Base-by-base conservation (phyloP, 1,284 basidiomycete genomes). In the Rhodotorula sp. region DNA sequence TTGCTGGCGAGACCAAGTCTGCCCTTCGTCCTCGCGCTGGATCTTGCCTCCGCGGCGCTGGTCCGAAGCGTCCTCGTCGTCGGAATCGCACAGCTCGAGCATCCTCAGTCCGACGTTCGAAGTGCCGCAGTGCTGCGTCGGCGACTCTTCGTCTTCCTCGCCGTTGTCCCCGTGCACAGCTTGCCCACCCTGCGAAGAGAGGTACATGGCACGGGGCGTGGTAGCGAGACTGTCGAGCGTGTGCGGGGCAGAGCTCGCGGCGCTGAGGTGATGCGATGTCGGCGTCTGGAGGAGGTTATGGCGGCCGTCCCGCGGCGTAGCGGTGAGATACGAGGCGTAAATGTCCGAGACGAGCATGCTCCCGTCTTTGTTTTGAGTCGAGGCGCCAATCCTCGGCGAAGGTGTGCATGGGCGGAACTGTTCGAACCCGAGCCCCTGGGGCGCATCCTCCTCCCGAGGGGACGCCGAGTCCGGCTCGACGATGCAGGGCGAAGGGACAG, bases 321-420 rank as follows among this genome's bases (percentile, higher is more conserved):
- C 49, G 39, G 59, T 47, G 61, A 74, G 67, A 58, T 67, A 71
- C 26, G 69, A 69, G 31, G 67, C 56, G 65, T 71, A 71, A 58
- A 70, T 70, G 58, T 71, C 68, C n/a, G 54, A 56, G 26, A 56
- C 54, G 26, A 56, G 54, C 54, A 56, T 56, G 58, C 26, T 31
- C 0, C 46, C 49, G 26, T 58, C 58, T 52, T n/a, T n/a, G 18
- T 21, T 20, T 31, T 23, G 20, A 23, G 15, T 14, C 0, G 43
- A 3, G 0, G n/a, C 52, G 43, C 12, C 48, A 12, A n/a, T 20
- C 4, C 26, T 58, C 1, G 63, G 57, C 21, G 49, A 62, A 49
- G 64, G 67, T 16, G 51, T 65, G 48, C 59, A 67, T 3, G 52
- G 65, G 29, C 57, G 58, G 39, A 56, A 46, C 3, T 18, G 59